Evolutionary conservation across 768 basidiomycete genomes (phyloP), one percentile per base, ranked within the genome.

Genomic region (Suillus decipiens): DNA sequence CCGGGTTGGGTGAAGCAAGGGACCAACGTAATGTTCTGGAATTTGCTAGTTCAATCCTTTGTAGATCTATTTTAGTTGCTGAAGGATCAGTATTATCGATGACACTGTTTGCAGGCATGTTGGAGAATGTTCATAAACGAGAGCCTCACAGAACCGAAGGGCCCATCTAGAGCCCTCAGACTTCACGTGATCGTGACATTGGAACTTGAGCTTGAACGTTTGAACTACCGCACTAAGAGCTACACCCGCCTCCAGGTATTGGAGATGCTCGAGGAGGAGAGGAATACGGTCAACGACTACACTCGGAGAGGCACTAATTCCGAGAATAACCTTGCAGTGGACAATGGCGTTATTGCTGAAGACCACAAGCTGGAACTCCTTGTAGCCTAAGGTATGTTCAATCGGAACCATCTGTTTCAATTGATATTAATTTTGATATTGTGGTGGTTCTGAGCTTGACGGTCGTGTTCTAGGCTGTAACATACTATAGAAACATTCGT

Each of bases 1-100:
- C 3, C 31, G 10, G 48, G 39, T 51, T 10, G 62, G 62, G 22
- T 42, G 51, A 33, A 63, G 33, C 12, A 63, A 58, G 31, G 58
- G 62, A 11, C 58, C 62, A 24, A 63, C 59, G 22, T 22, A n/a
- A n/a, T n/a, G 37, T 50, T 63, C 58, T n/a, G n/a, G n/a, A n/a
- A n/a, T n/a, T n/a, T 12, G 62, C 62, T 14, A 63, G 37, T 47
- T 63, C 41, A 33, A 63, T n/a, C 17, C 62, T 57, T 24, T 41
- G 31, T 11, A 31, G 4, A 19, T 33, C 31, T 2, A 0, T 53
- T 53, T 53, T 19, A 33, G 51, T 17, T 28, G 24, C 24, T 53
- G 31, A 53, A 33, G 31, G 51, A 33, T 17, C 31, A 50, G 15
- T 50, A 31, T 15, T 50, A 17, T 31, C 3, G 10, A n/a, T n/a